Evolutionary conservation across 257 asterid species (phyloP), one percentile per base, ranked within the genome.

Genomic region (Gentiana straminea): DNA sequence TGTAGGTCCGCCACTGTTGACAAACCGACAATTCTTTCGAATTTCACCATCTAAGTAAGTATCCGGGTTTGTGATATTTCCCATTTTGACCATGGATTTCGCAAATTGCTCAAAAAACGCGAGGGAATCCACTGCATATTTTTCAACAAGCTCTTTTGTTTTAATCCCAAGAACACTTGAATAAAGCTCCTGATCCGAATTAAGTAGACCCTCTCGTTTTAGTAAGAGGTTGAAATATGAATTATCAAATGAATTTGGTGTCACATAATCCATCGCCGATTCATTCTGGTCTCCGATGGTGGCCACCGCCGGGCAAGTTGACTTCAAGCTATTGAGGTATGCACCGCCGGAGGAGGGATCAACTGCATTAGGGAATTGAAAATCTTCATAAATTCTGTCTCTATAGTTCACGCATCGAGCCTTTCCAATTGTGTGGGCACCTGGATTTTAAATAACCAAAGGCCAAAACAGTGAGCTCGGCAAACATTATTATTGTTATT

Each of bases 381-480:
- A 81, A 67, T 84, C 94, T 48, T 93, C 95, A 11, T 86, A 86
- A 37, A 89, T 84, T 74, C 97, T 77, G 49, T 71, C 71, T 59
- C 95, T 70, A 79, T 78, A 89, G 63, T 89, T 86, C 51, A 68
- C 81, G 55, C 95, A 89, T 5, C 95, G 68, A 3, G 95, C 97
- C 95, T 65, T 86, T 43, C 97, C 97, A 56, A 89, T 86, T 7
- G 97, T 89, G 61, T 89, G 97, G 24, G 94, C 94, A 75, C 97
- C 97, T 89, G 70, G 3, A 41, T 41, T 5, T 41, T 3, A 39
- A 39, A 39, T 3, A 39, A 39, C 24, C 24, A 24, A 24, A 24
- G 24, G 24, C 24, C 24, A 24, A 24, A 24, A 24, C 24, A 24
- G 24, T 24, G 0, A 15, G 24, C 24, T 0, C 24, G 24, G 24